Evolutionary conservation across 257 asterid genomes (phyloP).

Genomic region (Penstemon barbatus): DNA sequence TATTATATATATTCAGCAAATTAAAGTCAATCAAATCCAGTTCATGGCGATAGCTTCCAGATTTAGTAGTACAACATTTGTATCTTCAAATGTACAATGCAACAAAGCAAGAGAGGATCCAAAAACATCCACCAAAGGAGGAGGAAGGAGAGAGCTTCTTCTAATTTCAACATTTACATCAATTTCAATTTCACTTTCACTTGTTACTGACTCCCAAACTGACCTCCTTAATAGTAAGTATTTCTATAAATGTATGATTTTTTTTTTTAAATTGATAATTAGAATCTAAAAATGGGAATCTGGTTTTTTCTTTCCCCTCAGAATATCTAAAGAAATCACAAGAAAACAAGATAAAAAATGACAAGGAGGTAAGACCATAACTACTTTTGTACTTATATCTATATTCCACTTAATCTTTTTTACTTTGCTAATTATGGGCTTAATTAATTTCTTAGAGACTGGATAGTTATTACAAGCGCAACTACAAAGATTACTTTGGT

Average conservation of each 20-base stretch:
- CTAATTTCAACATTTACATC: constrained; percentile 43
- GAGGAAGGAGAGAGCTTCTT: constrained; percentile 60
- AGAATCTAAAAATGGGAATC: background rate
- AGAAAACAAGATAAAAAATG: constrained; percentile 82
- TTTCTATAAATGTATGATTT: background rate
- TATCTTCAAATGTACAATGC: constrained; percentile 30
- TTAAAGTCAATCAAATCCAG: constrained; percentile 1
- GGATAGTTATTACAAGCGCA: constrained; percentile 76
- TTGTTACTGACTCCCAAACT: constrained; percentile 57
- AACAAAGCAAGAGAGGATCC: constrained; percentile 28
- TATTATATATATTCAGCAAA: background rate
- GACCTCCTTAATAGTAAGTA: constrained; percentile 64
- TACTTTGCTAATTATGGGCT: background rate
- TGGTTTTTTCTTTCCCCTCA: constrained; percentile 22
- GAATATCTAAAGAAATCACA: constrained; percentile 81
- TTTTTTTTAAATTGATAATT: background rate
- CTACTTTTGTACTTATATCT: background rate
- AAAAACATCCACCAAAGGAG: constrained; percentile 17
- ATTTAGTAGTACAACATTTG: constrained; percentile 20
- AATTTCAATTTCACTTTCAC: constrained; percentile 35
- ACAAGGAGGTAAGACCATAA: constrained; percentile 67
- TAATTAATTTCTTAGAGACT: constrained; percentile 50
- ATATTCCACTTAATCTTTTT: background rate
- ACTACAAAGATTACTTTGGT: constrained; percentile 76
- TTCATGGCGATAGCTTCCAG: constrained; percentile 43